Conservation (phyloP, 73 alveolate genomes). For the Stentor coeruleus region DNA sequence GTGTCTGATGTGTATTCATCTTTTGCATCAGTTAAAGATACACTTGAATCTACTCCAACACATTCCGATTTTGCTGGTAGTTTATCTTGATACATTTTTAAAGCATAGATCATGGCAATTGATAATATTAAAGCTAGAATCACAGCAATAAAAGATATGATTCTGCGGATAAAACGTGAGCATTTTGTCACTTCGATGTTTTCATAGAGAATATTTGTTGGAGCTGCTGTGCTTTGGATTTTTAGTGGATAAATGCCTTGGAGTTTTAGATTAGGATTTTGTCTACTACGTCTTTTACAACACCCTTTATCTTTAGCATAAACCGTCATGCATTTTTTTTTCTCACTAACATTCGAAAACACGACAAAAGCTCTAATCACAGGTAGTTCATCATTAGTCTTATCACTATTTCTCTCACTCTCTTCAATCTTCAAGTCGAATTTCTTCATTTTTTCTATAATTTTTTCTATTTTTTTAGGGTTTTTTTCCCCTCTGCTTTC, state of each 20-base stretch:
- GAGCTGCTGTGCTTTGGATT: background rate
- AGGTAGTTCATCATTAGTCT: background rate
- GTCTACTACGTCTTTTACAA: background rate
- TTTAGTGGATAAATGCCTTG: background rate
- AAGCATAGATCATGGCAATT: background rate
- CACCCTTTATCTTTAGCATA: background rate
- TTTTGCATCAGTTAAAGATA: background rate
- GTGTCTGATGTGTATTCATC: slow-evolving; percentile 8
- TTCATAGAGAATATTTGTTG: slow-evolving; percentile 22
- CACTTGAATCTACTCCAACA: background rate
- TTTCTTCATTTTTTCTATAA: background rate
- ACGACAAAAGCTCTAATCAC: slow-evolving; percentile 15
- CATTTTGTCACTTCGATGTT: slow-evolving; percentile 2
- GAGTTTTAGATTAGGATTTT: background rate
- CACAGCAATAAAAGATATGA: background rate
- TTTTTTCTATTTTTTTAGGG: background rate
- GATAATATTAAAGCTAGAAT: background rate
- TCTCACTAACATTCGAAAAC: background rate
- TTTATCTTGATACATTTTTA: background rate
- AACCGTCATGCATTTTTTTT: background rate
- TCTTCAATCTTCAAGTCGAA: background rate
- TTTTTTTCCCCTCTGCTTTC: background rate
- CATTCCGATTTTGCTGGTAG: background rate
- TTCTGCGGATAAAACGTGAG: background rate
- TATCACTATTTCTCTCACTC: background rate